Evolutionary conservation across 148 eudicot genomes (phyloP), one percentile per base, ranked within the genome.

Genomic region (Suaeda aralocaspica): DNA sequence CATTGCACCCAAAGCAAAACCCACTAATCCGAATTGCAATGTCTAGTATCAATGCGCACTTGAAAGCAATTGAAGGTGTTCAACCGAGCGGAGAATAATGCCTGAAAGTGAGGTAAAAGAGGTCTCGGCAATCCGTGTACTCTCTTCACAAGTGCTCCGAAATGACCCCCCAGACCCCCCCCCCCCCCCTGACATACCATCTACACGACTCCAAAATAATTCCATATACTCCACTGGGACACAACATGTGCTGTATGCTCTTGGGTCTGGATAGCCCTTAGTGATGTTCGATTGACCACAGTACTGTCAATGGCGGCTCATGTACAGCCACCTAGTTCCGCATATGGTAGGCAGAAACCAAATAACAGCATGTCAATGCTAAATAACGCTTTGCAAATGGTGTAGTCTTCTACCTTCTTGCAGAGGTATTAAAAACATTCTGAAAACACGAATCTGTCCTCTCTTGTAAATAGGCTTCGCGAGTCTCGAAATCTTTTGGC

Each of bases 1-100:
- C 84, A 81, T 31, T 77, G 78, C n/a, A 81, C 84, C 84, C 81
- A n/a, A 77, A 77, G 57, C 69, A 70, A 66, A 81, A 81, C 39
- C 83, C 84, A 50, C 77, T 81, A 19, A 81, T 55, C 73, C 1
- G 84, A 77, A n/a, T n/a, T 18, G 84, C 84, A 0, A 65, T 49
- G 11, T 81, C 77, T 21, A 81, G 84, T 59, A n/a, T 81, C 84
- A 66, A 77, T 73, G 7, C 6, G 70, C 0, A 81, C 84, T 42
- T 50, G 50, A 81, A 81, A 9, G 84, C 83, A 34, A 80, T 76
- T 19, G 75, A 56, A 80, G 83, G 55, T 80, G 83, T 10, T 80
- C 85, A 21, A 73, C 66, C n/a, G n/a, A 52, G 80, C 75, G 19
- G 85, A 75, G 2, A 79, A 51, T 28, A 77, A 53, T 53, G 82